These are phyloP conservation scores for Scheffersomyces stambukii DNA, from an alignment of 1,139 yeast genomes.

Conservation along the genomic window DNA sequence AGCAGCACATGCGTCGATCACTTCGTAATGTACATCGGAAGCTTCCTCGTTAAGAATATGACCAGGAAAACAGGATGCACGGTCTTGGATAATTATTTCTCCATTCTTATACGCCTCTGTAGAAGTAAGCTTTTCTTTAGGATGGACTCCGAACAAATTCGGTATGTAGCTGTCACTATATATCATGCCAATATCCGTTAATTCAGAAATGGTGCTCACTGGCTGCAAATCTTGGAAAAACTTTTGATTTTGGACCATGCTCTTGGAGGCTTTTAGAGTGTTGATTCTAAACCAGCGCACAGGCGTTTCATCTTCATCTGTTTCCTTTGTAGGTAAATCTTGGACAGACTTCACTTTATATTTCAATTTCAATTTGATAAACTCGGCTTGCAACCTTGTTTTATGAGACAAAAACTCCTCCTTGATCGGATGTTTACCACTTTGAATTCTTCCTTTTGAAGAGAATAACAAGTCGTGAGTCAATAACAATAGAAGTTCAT, in stretches of 20 bases:
- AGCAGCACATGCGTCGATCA: slow-evolving; percentile 95
- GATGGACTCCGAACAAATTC: slow-evolving; percentile 76
- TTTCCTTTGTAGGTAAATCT: slow-evolving; percentile 31
- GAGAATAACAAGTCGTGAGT: slow-evolving; percentile 80
- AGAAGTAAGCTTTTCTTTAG: slow-evolving; percentile 61
- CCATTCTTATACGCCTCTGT: slow-evolving; percentile 71
- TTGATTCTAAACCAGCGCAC: slow-evolving; percentile 87
- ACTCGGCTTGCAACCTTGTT: slow-evolving; percentile 77
- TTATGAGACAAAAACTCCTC: slow-evolving; percentile 75
- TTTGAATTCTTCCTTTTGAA: slow-evolving; percentile 75
- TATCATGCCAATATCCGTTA: slow-evolving; percentile 48
- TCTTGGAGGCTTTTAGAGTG: slow-evolving; percentile 41
- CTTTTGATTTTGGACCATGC: slow-evolving; percentile 36
- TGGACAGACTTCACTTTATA: slow-evolving; percentile 45
- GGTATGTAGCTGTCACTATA: slow-evolving; percentile 72
- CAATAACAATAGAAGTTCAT: slow-evolving; percentile 54
- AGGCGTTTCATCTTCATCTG: slow-evolving; percentile 63
- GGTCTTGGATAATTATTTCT: slow-evolving; percentile 81
- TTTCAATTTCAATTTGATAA: slow-evolving; percentile 70
- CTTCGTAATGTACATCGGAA: slow-evolving; percentile 43
- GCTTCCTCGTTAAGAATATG: slow-evolving; percentile 61
- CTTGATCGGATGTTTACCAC: slow-evolving; percentile 85
- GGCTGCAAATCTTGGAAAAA: slow-evolving; percentile 44
- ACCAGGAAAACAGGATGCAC: slow-evolving; percentile 97
- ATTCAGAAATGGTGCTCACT: slow-evolving; percentile 45